Percentiles rank a stretch among this genome's conserved stretches.
Evolutionary conservation across 768 basidiomycete species (phyloP).

Genomic region (Trametes sanguinea): DNA sequence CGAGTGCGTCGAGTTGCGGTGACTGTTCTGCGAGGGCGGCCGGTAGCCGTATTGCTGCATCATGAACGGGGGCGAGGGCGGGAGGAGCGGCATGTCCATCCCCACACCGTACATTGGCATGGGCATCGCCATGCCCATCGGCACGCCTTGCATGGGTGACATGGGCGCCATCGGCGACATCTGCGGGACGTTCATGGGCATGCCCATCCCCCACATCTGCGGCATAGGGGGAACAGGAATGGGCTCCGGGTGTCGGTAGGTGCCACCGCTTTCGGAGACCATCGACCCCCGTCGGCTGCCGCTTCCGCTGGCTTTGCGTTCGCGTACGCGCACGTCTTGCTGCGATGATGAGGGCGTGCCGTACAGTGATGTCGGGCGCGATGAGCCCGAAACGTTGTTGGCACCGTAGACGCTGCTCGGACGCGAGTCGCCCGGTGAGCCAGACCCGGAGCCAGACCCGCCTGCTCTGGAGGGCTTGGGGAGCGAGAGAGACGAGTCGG

Average conservation of each 20-base stretch:
- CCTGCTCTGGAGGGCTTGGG: constrained; percentile 6
- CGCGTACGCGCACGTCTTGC: constrained; percentile 26
- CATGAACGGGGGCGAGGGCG: constrained; percentile 77
- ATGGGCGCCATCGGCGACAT: no score
- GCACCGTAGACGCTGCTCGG: constrained; percentile 45
- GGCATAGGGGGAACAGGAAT: constrained; percentile 13
- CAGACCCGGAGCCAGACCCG: constrained; percentile 34
- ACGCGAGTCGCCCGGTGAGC: constrained; percentile 57
- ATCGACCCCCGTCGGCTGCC: constrained; percentile 31
- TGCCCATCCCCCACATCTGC: constrained; percentile 22
- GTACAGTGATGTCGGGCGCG: constrained; percentile 58
- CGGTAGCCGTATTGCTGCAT: constrained; percentile 55
- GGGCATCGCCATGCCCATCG: constrained; percentile 34
- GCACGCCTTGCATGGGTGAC: constrained; percentile 17
- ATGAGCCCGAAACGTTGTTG: constrained; percentile 41
- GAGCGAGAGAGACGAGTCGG: constrained; percentile 35
- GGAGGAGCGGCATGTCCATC: constrained; percentile 69
- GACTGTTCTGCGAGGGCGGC: constrained; percentile 33
- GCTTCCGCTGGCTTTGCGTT: constrained; percentile 35
- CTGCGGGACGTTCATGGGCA: constrained; percentile 18
- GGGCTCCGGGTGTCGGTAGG: constrained; percentile 3
- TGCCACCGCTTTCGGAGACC: constrained; percentile 24
- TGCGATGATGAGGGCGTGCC: constrained; percentile 52
- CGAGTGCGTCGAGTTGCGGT: constrained; percentile 1
- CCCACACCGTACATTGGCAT: constrained; percentile 45